Conservation (phyloP, 805 yeast genomes). For the Hanseniaspora lachancei region DNA sequence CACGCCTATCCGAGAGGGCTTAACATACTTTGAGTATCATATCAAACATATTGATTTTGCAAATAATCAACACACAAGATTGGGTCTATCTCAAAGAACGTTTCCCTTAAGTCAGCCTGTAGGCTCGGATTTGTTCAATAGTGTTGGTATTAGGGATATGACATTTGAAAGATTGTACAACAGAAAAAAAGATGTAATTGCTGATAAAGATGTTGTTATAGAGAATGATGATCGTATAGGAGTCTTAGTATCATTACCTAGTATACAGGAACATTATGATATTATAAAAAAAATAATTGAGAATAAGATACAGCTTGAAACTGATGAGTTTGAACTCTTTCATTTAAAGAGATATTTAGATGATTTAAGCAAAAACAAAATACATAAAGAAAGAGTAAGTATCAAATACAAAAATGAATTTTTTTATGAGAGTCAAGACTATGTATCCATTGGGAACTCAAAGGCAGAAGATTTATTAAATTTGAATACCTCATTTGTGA, state of each 20-base stretch:
- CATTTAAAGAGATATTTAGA: constrained; percentile 19
- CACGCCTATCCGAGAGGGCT: constrained; percentile 28
- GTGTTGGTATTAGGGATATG: constrained; percentile 77
- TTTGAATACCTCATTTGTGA: constrained; percentile 37
- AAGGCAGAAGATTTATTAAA: constrained; percentile 18
- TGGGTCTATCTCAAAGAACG: constrained; percentile 76
- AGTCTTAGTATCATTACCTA: constrained; percentile 57
- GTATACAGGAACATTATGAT: constrained; percentile 32
- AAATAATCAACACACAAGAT: constrained; percentile 46
- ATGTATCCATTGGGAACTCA: constrained; percentile 19
- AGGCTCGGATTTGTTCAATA: constrained; percentile 78
- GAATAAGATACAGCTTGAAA: constrained; percentile 18
- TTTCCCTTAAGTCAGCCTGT: constrained; percentile 89
- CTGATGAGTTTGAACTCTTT: constrained; percentile 14
- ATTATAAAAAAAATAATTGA: constrained; percentile 31
- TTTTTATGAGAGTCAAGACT: constrained; percentile 74
- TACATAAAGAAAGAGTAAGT: constrained; percentile 60
- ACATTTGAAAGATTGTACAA: constrained; percentile 60
- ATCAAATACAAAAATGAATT: constrained; percentile 64
- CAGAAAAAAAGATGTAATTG: constrained; percentile 30
- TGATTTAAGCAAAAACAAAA: background rate
- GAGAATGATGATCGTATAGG: constrained; percentile 75
- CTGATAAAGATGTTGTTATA: constrained; percentile 35
- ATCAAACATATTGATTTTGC: constrained; percentile 18
- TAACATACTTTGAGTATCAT: constrained; percentile 35